Conservation (phyloP, 108 stramenopile genomes). For the Cyclotella sp. region DNA sequence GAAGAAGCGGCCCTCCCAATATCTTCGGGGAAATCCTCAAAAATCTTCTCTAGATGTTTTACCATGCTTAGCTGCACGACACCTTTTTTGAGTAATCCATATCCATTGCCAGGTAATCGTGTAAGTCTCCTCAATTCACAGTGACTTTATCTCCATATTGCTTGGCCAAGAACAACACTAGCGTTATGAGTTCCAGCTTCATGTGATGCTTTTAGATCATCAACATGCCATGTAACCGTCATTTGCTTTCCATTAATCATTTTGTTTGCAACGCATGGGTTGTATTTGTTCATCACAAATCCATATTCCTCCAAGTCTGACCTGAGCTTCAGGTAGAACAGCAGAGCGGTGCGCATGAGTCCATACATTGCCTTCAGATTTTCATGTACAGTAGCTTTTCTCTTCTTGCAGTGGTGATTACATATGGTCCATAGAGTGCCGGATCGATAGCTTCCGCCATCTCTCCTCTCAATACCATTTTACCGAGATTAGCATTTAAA, state of each 20-base stretch:
- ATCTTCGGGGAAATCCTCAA: constrained; percentile 34
- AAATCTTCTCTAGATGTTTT: constrained; percentile 22
- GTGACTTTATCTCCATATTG: constrained; percentile 3
- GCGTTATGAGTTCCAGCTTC: constrained; percentile 13
- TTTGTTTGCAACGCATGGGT: constrained; percentile 63
- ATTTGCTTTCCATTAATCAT: constrained; percentile 33
- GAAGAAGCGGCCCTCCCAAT: constrained; percentile 10
- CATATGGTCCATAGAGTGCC: too few species aligned
- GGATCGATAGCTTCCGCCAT: too few species aligned
- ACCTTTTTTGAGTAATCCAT: constrained; percentile 36
- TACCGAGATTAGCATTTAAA: not conserved
- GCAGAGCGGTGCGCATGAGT: not conserved
- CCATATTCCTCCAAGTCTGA: constrained; percentile 25
- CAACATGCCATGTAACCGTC: constrained; percentile 7
- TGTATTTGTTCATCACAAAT: constrained; percentile 62
- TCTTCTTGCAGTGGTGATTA: too few species aligned
- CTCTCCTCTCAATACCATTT: not conserved
- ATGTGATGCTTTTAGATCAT: constrained; percentile 46
- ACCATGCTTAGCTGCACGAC: constrained; percentile 37
- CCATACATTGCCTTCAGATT: too few species aligned
- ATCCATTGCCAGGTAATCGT: constrained; percentile 57
- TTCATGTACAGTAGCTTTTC: too few species aligned
- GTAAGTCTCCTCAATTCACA: constrained; percentile 28
- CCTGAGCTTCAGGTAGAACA: constrained; percentile 9
- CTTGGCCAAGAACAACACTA: not conserved